A percentile compares a stretch with the other conserved stretches of the same genome.
These are phyloP conservation scores for Anethum foeniculum DNA, from an alignment of 140 eudicot species.

Conservation along the genomic window DNA sequence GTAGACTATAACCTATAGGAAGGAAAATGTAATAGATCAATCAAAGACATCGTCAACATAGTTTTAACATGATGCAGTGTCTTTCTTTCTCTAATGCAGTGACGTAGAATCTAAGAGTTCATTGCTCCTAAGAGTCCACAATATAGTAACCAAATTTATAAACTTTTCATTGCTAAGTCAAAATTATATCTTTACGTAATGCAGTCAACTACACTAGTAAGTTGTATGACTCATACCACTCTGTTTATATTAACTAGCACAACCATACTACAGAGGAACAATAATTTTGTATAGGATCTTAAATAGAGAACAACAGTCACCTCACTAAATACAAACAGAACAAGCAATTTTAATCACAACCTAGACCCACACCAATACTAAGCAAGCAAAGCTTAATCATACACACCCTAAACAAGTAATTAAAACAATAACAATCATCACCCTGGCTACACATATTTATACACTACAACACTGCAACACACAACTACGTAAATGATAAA, in stretches of 20 bases:
- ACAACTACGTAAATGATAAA: neutral
- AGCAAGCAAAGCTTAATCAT: neutral
- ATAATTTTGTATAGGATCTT: neutral
- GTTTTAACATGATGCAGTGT: neutral
- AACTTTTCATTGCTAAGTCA: neutral
- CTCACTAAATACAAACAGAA: neutral
- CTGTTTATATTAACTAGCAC: neutral
- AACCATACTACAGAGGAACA: neutral
- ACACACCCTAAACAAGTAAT: neutral
- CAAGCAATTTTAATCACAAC: neutral
- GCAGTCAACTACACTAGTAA: neutral
- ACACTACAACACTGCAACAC: neutral
- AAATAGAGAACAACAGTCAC: neutral
- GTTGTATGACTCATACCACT: neutral
- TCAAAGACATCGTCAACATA: neutral
- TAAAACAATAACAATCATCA: neutral
- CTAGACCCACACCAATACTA: neutral
- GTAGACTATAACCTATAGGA: neutral
- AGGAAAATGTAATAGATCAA: too few species aligned
- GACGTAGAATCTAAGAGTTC: neutral
- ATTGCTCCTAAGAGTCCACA: neutral
- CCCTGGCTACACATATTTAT: neutral
- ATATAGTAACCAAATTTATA: neutral
- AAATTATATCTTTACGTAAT: neutral
- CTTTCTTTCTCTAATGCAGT: neutral